A percentile compares a stretch with the other conserved stretches of the same genome.
phyloP scores from a whole-genome alignment of 2,329 filamentous ascomycete species.

The Calonectria pseudoreteaudii region DNA sequence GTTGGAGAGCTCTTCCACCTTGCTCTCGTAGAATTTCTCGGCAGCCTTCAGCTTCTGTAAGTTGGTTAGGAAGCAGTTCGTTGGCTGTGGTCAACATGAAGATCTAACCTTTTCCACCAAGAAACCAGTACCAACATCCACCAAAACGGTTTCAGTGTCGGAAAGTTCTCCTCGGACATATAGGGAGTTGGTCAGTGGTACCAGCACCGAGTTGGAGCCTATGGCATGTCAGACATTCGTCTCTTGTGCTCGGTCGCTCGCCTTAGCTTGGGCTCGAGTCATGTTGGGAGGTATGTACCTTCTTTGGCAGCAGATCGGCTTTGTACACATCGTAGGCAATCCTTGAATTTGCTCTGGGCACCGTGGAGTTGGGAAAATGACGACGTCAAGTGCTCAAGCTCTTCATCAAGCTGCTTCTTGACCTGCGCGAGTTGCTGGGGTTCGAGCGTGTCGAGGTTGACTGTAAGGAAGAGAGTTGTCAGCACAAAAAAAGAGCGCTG shows the following conservation, averaged over 20 bases:
- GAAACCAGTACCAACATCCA: constrained; percentile 94
- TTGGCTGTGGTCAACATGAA: neutral
- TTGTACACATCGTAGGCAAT: constrained; percentile 85
- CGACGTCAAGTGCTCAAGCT: constrained; percentile 91
- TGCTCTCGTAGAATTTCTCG: constrained; percentile 67
- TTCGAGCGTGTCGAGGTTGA: constrained; percentile 80
- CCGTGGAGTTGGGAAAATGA: constrained; percentile 92
- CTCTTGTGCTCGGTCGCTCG: neutral
- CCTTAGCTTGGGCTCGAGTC: neutral
- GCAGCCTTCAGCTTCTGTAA: constrained; percentile 65
- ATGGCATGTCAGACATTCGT: constrained; percentile 25
- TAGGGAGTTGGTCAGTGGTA: constrained; percentile 94
- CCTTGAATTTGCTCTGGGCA: constrained; percentile 91
- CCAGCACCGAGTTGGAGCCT: constrained; percentile 73
- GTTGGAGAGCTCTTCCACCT: constrained; percentile 63
- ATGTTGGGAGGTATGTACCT: constrained; percentile 40
- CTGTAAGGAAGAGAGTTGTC: constrained; percentile 46
- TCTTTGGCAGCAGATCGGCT: constrained; percentile 47
- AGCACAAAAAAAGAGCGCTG: neutral
- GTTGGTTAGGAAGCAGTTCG: constrained; percentile 16
- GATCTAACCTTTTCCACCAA: constrained; percentile 85
- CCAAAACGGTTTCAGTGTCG: constrained; percentile 81
- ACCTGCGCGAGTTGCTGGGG: constrained; percentile 88
- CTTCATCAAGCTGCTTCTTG: constrained; percentile 95
- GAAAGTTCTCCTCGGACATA: constrained; percentile 90